Conservation (phyloP, 371 early-diverging fungal genomes). For the Lichtheimia ramosa region DNA sequence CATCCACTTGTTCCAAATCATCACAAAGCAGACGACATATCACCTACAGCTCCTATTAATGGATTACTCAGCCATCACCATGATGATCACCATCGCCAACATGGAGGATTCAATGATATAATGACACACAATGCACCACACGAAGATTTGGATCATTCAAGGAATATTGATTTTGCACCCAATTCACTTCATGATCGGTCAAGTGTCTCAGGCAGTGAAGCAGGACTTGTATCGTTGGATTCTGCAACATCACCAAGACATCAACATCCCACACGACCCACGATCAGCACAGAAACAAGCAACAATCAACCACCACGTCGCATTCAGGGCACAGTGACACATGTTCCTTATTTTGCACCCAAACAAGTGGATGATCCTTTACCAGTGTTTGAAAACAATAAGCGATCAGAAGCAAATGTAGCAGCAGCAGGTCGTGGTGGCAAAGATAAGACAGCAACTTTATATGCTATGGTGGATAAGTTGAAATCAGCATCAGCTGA, state of each 20-base stretch:
- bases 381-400: conserved; percentile 14
- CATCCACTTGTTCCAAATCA: not conserved
- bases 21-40: too few species aligned
- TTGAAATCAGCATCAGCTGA: conserved; percentile 21
- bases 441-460: conserved; percentile 28
- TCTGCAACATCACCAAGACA: not conserved
- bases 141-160: too few species aligned
- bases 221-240: not conserved
- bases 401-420: conserved; percentile 8
- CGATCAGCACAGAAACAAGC: conserved; percentile 1
- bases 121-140: too few species aligned
- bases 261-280: not conserved
- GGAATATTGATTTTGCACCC: too few species aligned
- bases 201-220: not conserved
- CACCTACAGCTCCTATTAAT: too few species aligned
- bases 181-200: too few species aligned
- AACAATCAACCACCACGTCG: not conserved
- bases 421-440: conserved; percentile 11
- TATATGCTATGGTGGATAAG: conserved; percentile 40
- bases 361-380: conserved; percentile 5
- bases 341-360: conserved; percentile 20
- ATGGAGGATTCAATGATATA: too few species aligned
- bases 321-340: not conserved
- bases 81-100: too few species aligned
- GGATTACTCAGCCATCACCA: too few species aligned